A percentile compares a stretch with the other conserved stretches of the same genome.
Evolutionary conservation across 345 rosid species (phyloP).

Genomic region (Turnera subulata): DNA sequence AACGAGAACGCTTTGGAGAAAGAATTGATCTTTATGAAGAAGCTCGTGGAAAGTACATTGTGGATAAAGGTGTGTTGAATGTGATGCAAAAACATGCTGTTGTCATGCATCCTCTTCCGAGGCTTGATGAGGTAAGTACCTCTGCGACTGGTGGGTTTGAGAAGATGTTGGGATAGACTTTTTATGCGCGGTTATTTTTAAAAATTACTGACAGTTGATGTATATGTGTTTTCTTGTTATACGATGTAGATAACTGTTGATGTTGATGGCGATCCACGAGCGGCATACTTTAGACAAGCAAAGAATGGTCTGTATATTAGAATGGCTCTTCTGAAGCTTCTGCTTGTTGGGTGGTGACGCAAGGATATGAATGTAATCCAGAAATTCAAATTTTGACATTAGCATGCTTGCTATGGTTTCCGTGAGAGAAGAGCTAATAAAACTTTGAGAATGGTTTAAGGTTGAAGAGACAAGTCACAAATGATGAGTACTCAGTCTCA

Average conservation of each 20-base stretch:
- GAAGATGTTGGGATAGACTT: too few relatives aligned
- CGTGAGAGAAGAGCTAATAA: background rate
- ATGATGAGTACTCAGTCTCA: background rate
- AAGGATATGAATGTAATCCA: background rate
- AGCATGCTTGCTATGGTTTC: too few relatives aligned
- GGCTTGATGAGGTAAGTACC: constrained; percentile 76
- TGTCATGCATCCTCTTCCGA: constrained; percentile 94
- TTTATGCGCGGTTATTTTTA: background rate
- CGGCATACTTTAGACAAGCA: constrained; percentile 97
- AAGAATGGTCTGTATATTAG: constrained; percentile 93
- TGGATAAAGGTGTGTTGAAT: constrained; percentile 47
- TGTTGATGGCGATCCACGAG: constrained; percentile 83
- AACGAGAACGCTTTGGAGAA: constrained; percentile 84
- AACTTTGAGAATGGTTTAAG: constrained; percentile 1
- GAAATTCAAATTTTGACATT: constrained; percentile 1
- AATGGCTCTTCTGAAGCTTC: constrained; percentile 82
- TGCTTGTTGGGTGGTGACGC: constrained; percentile 53
- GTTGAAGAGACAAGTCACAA: background rate
- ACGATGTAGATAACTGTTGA: constrained; percentile 58
- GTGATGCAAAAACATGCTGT: constrained; percentile 85
- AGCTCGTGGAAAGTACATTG: constrained; percentile 92
- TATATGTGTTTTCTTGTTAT: background rate
- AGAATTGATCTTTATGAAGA: constrained; percentile 79
- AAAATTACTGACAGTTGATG: background rate
- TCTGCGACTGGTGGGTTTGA: background rate